These are phyloP conservation scores for Hirsutella thompsonii DNA, from an alignment of 2,329 filamentous ascomycete genomes.

Conservation along the genomic window DNA sequence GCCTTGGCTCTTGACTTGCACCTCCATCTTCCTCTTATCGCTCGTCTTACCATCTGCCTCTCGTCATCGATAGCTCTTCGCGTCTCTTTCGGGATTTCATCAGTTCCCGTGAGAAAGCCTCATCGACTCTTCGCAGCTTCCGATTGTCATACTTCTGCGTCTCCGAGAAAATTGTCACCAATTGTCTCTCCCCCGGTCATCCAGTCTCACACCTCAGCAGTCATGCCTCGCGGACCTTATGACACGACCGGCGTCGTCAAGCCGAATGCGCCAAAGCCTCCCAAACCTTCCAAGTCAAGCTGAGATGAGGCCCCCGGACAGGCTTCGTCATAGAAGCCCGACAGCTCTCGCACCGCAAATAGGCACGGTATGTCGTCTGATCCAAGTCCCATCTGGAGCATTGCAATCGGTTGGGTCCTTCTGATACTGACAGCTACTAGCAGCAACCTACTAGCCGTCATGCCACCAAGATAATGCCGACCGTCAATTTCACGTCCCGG, in stretches of 20 bases:
- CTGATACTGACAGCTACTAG: not conserved
- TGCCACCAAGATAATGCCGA: not conserved
- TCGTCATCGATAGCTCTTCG: not conserved
- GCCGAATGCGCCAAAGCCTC: constrained; percentile 21
- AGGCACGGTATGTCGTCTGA: no score
- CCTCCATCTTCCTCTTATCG: not conserved
- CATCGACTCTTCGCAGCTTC: no score
- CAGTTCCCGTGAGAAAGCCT: no score
- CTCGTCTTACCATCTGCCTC: not conserved
- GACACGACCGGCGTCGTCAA: constrained; percentile 24
- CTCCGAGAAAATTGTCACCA: no score
- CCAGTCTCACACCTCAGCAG: constrained; percentile 1
- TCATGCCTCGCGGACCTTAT: constrained; percentile 23
- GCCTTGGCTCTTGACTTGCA: not conserved
- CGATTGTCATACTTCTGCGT: no score
- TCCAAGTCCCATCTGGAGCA: no score
- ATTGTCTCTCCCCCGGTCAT: no score
- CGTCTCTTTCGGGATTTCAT: no score
- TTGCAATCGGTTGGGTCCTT: not conserved
- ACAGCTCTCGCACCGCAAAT: no score
- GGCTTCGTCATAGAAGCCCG: not conserved
- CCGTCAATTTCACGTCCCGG: not conserved
- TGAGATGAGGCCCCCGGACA: not conserved
- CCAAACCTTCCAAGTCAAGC: constrained; percentile 12
- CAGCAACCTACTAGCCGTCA: not conserved